These are phyloP conservation scores for Platismatia glauca DNA, from an alignment of 495 filamentous ascomycete genomes.

Conservation along the genomic window DNA sequence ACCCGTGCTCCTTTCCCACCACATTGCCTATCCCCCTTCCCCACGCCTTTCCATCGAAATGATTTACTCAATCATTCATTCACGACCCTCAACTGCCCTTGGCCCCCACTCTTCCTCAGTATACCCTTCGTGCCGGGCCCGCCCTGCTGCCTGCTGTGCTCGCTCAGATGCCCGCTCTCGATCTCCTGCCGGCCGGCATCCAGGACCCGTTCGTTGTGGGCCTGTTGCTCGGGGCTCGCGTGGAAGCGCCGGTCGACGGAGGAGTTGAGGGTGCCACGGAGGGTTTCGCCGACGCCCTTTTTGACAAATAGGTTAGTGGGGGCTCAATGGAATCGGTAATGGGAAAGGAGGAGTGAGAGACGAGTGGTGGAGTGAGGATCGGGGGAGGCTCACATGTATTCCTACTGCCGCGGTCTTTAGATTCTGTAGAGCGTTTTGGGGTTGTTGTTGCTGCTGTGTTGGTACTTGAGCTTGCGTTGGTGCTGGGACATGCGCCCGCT, in stretches of 20 bases:
- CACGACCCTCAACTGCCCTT: conserved; percentile 14
- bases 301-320: background rate
- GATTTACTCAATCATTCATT: conserved; percentile 8
- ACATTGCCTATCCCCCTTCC: too few relatives aligned
- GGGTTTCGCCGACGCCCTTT: conserved; percentile 24
- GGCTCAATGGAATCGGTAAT: too few relatives aligned
- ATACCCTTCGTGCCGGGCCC: conserved; percentile 19
- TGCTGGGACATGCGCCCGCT: background rate
- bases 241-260: conserved; percentile 20
- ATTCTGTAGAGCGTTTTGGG: conserved; percentile 17
- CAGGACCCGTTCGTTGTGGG: conserved; percentile 13
- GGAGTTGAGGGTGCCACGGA: conserved; percentile 24
- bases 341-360: background rate
- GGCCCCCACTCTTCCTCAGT: conserved; percentile 16
- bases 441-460: conserved; percentile 6
- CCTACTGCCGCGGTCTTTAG: conserved; percentile 23
- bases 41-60: background rate
- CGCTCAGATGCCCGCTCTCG: conserved; percentile 16
- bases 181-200: conserved; percentile 21
- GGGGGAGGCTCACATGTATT: conserved; percentile 20
- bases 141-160: conserved; percentile 14
- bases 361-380: background rate
- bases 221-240: conserved; percentile 11
- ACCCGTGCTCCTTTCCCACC: too few relatives aligned
- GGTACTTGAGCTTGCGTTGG: background rate